A percentile compares a stretch with the other conserved stretches of the same genome.
Conservation (phyloP, 2,329 filamentous ascomycete genomes). For the Epichloe typhina region DNA sequence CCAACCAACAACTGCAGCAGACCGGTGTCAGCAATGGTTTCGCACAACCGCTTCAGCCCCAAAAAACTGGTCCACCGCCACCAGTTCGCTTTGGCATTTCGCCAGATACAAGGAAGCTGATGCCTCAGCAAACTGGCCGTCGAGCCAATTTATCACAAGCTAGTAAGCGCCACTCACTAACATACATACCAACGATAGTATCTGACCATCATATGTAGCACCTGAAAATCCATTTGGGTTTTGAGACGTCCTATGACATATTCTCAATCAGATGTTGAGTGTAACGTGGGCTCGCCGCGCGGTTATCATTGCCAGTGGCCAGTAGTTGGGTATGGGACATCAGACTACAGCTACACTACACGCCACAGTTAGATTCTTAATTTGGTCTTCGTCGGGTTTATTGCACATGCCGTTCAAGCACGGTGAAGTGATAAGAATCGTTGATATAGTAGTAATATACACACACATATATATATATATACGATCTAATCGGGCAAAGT, state of each 20-base stretch:
- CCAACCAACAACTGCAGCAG: slow-evolving; percentile 33
- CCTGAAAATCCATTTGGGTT: slow-evolving; percentile 43
- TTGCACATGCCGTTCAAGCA: not conserved
- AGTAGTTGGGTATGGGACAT: not conserved
- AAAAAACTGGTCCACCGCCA: slow-evolving; percentile 56
- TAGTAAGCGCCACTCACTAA: slow-evolving; percentile 49
- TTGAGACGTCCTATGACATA: slow-evolving; percentile 10
- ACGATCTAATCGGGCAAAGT: not conserved
- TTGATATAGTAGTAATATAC: not conserved
- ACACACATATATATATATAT: not conserved
- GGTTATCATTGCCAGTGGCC: not conserved
- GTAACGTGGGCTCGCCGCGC: not conserved
- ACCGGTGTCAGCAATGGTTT: slow-evolving; percentile 39
- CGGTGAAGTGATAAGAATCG: not conserved
- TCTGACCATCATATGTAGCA: slow-evolving; percentile 19
- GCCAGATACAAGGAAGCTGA: slow-evolving; percentile 59
- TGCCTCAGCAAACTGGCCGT: slow-evolving; percentile 75
- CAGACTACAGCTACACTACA: not conserved
- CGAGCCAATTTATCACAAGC: slow-evolving; percentile 87
- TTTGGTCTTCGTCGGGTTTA: not conserved
- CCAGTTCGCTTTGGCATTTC: slow-evolving; percentile 79
- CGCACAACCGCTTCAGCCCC: slow-evolving; percentile 32
- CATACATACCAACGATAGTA: not conserved
- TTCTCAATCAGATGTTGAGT: not conserved
- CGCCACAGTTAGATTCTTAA: not conserved